These are phyloP conservation scores for Mortierella sp. DNA, from an alignment of 371 early-diverging fungal species.

Conservation along the genomic window DNA sequence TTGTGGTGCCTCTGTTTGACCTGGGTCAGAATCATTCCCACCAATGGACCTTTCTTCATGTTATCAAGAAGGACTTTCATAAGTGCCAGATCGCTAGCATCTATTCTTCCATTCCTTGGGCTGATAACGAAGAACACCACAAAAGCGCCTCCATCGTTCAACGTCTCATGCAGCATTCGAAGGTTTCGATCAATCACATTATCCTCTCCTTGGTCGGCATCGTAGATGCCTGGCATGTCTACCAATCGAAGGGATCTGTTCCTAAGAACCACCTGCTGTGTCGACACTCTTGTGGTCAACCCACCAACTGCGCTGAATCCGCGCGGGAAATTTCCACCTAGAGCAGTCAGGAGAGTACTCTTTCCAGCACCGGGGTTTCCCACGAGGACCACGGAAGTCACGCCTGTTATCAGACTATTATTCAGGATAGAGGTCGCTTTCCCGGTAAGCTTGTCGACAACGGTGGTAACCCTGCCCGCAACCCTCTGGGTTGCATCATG, in stretches of 20 bases:
- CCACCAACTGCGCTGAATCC: not conserved
- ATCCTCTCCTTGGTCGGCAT: not conserved
- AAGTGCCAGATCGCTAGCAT: not conserved
- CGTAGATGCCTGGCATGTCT: constrained; percentile 6
- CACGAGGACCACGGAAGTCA: not conserved
- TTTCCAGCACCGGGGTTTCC: constrained; percentile 2
- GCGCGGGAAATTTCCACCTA: not conserved
- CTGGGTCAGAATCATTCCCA: constrained; percentile 2
- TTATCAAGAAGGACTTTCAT: not conserved
- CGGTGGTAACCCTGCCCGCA: not conserved
- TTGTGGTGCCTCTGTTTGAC: not conserved
- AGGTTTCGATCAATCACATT: not conserved
- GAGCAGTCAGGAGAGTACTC: not conserved
- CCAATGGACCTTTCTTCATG: not conserved
- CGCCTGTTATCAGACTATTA: not conserved
- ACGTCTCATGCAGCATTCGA: not conserved
- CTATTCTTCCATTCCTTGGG: constrained; percentile 1
- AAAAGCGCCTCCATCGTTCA: not conserved
- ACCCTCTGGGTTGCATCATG: not conserved
- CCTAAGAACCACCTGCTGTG: not conserved
- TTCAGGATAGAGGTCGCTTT: not conserved
- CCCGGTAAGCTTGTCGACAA: not conserved
- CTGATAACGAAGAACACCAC: not conserved
- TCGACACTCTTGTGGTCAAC: not conserved
- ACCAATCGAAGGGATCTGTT: not conserved